A percentile compares a stretch with the other conserved stretches of the same genome.
Evolutionary conservation across 306 rosid genomes (phyloP).

Genomic region (Alnus glutinosa): DNA sequence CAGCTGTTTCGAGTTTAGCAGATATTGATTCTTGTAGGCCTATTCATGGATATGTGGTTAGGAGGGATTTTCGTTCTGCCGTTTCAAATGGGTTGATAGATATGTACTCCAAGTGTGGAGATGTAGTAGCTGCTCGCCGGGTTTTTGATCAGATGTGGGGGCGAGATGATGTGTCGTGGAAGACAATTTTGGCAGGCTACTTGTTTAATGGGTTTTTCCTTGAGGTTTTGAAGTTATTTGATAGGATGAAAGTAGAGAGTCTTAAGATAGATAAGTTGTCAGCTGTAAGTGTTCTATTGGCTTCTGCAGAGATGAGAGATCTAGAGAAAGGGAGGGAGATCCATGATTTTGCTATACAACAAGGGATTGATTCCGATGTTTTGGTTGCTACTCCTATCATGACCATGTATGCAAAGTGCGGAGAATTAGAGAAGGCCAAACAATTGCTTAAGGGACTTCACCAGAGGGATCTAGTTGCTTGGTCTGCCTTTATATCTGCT

Average conservation of each 20-base stretch:
- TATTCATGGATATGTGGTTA: conserved; percentile 60
- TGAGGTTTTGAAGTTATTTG: conserved; percentile 60
- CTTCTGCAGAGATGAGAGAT: conserved; percentile 59
- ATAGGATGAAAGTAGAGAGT: conserved; percentile 34
- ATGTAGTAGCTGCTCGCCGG: conserved; percentile 38
- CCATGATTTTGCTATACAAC: conserved; percentile 44
- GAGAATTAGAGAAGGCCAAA: conserved; percentile 53
- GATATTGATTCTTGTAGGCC: conserved; percentile 55
- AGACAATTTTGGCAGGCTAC: conserved; percentile 69
- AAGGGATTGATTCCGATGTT: conserved; percentile 45
- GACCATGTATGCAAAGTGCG: conserved; percentile 68
- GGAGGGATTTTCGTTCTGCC: conserved; percentile 38
- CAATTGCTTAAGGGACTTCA: conserved; percentile 43
- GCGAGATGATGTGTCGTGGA: conserved; percentile 59
- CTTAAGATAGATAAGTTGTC: conserved; percentile 50
- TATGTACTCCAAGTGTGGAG: conserved; percentile 70
- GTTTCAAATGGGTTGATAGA: conserved; percentile 64
- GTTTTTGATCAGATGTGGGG: conserved; percentile 44
- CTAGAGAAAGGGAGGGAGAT: conserved; percentile 54
- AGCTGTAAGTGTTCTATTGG: conserved; percentile 52
- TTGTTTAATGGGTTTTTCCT: conserved; percentile 39
- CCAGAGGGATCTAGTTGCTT: conserved; percentile 59
- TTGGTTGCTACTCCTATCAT: conserved; percentile 53
- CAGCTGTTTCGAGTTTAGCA: conserved; percentile 53
- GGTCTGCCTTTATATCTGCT: conserved; percentile 65